phyloP scores from a whole-genome alignment of 2,329 filamentous ascomycete species.

The Gliomastix tumulicola region DNA sequence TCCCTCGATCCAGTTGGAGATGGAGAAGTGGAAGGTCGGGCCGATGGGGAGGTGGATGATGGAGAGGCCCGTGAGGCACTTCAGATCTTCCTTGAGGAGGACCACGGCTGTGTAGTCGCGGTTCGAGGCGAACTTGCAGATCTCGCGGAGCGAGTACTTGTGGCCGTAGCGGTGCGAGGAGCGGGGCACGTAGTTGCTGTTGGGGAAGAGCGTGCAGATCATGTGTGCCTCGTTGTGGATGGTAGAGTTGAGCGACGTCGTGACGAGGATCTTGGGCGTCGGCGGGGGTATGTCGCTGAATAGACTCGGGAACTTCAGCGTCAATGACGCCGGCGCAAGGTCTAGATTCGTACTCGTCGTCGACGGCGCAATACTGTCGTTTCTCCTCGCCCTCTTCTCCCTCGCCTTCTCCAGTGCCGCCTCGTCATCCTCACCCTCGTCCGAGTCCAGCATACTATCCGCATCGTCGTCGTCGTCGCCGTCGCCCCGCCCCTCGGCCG shows the following conservation, averaged over 20 bases:
- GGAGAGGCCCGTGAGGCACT: conserved; percentile 74
- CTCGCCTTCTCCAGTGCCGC: conserved; percentile 33
- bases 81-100: conserved; percentile 82
- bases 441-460: conserved; percentile 76
- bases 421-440: conserved; percentile 40
- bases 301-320: conserved; percentile 55
- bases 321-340: conserved; percentile 51
- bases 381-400: conserved; percentile 35
- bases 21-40: conserved; percentile 87
- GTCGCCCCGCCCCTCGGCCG: conserved; percentile 30
- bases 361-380: conserved; percentile 48
- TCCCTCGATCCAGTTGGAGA: conserved; percentile 85
- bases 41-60: conserved; percentile 78
- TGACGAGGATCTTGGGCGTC: conserved; percentile 81
- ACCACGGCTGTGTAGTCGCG: conserved; percentile 78
- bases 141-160: conserved; percentile 90
- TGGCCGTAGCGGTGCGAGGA: conserved; percentile 77
- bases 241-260: conserved; percentile 81
- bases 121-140: conserved; percentile 76
- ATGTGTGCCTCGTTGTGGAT: conserved; percentile 77
- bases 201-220: conserved; percentile 77
- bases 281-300: conserved; percentile 53
- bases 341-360: conserved; percentile 59
- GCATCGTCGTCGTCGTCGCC: conserved; percentile 50
- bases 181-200: conserved; percentile 78